These are phyloP conservation scores for Cytospora schulzeri DNA, from an alignment of 2,329 filamentous ascomycete genomes.

Conservation along the genomic window DNA sequence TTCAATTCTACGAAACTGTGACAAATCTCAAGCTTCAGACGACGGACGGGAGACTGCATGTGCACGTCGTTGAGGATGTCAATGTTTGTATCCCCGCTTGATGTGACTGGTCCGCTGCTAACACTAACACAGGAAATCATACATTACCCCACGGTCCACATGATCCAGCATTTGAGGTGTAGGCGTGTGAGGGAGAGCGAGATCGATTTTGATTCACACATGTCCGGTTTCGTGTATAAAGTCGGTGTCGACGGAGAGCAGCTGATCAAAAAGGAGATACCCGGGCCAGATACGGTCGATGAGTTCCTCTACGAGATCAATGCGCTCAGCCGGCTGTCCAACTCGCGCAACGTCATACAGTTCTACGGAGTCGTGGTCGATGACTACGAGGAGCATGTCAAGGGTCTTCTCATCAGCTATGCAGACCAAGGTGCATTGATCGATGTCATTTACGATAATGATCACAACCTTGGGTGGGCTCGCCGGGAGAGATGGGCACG, in stretches of 20 bases:
- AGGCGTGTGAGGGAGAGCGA: slow-evolving; percentile 70
- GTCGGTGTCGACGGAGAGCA: slow-evolving; percentile 68
- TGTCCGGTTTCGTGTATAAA: slow-evolving; percentile 97
- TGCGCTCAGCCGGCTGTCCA: slow-evolving; percentile 76
- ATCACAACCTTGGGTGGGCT: slow-evolving; percentile 65
- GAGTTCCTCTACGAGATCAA: slow-evolving; percentile 98
- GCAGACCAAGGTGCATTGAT: slow-evolving; percentile 86
- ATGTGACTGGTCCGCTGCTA: slow-evolving; percentile 10
- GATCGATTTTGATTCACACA: slow-evolving; percentile 83
- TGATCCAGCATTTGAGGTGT: slow-evolving; percentile 73
- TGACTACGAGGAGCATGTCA: slow-evolving; percentile 71
- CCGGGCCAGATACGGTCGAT: slow-evolving; percentile 90
- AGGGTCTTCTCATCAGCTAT: slow-evolving; percentile 86
- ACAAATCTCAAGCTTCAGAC: slow-evolving; percentile 96
- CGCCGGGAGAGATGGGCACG: slow-evolving; percentile 84
- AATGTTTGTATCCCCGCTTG: slow-evolving; percentile 55
- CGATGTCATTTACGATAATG: slow-evolving; percentile 83
- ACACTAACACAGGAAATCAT: slow-evolving; percentile 70
- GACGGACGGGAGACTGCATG: slow-evolving; percentile 81
- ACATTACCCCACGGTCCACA: slow-evolving; percentile 72
- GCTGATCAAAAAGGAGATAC: slow-evolving; percentile 97
- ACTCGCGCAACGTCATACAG: slow-evolving; percentile 76
- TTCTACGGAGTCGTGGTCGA: slow-evolving; percentile 90
- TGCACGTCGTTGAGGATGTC: slow-evolving; percentile 96
- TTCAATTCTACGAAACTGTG: slow-evolving; percentile 94